Percentiles rank a stretch among this genome's conserved stretches.
Conservation (phyloP, 2,329 filamentous ascomycete genomes). For the Stachybotrys elegans region DNA sequence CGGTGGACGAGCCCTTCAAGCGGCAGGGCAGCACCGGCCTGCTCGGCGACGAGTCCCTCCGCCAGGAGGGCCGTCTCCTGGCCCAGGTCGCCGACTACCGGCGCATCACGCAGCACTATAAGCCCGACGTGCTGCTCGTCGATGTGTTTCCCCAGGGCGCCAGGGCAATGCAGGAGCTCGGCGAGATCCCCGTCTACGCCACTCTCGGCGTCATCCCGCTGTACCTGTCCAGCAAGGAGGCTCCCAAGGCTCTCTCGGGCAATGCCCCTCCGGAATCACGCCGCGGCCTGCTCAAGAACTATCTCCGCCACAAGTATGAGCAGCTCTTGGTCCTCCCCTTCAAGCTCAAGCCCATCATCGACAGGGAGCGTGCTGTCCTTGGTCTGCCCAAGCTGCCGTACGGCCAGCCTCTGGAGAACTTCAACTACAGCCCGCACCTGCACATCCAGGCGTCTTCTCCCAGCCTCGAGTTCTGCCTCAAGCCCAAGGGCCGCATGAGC, state of each 20-base stretch:
- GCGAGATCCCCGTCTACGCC: conserved; percentile 28
- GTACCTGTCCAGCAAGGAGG: conserved; percentile 23
- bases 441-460: conserved; percentile 33
- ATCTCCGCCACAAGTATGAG: conserved; percentile 18
- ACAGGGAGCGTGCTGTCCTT: conserved; percentile 22
- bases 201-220: conserved; percentile 34
- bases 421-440: conserved; percentile 29
- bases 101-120: conserved; percentile 19
- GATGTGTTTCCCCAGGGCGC: conserved; percentile 32
- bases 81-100: conserved; percentile 32
- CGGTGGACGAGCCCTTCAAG: conserved; percentile 24
- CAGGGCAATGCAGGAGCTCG: conserved; percentile 27
- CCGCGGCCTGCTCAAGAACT: conserved; percentile 20
- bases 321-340: conserved; percentile 21
- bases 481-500: conserved; percentile 16
- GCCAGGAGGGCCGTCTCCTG: conserved; percentile 21
- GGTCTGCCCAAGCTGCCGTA: conserved; percentile 20
- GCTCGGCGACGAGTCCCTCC: conserved; percentile 20
- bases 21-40: conserved; percentile 22
- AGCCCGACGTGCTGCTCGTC: conserved; percentile 27
- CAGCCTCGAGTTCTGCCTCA: conserved; percentile 23
- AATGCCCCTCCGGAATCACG: conserved; percentile 20
- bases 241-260: conserved; percentile 26
- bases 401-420: conserved; percentile 25
- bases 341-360: conserved; percentile 21